phyloP scores from a whole-genome alignment of 2,329 filamentous ascomycete species.

The Beauveria brongniartii region DNA sequence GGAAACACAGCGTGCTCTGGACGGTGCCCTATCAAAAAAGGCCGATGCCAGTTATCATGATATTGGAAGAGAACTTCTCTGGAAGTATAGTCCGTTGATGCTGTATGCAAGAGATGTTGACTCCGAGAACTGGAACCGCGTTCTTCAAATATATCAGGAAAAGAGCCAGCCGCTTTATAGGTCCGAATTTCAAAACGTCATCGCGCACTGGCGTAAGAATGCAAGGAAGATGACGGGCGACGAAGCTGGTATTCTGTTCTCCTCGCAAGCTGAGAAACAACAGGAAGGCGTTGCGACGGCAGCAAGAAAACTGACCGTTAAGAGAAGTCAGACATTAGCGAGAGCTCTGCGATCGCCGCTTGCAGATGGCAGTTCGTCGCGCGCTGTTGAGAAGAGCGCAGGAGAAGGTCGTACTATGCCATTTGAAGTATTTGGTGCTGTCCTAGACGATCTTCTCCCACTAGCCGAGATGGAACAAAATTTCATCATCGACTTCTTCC shows the following conservation, averaged over 20 bases:
- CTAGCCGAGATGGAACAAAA: slow-evolving; percentile 92
- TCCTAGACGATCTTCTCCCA: slow-evolving; percentile 73
- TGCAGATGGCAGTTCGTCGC: slow-evolving; percentile 47
- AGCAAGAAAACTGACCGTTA: slow-evolving; percentile 86
- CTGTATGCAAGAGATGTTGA: slow-evolving; percentile 85
- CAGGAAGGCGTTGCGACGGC: slow-evolving; percentile 67
- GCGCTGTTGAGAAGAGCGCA: slow-evolving; percentile 47
- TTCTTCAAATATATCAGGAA: slow-evolving; percentile 74
- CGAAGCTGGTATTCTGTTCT: slow-evolving; percentile 81
- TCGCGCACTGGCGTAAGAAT: slow-evolving; percentile 71
- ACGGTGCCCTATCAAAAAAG: slow-evolving; percentile 54
- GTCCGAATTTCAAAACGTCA: slow-evolving; percentile 70
- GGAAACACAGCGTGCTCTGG: slow-evolving; percentile 58
- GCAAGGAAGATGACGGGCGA: slow-evolving; percentile 68
- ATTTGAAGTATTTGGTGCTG: slow-evolving; percentile 72
- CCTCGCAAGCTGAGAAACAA: slow-evolving; percentile 74
- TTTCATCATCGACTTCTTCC: slow-evolving; percentile 95
- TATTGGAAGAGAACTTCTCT: slow-evolving; percentile 63
- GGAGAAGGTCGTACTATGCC: slow-evolving; percentile 61
- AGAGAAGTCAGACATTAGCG: slow-evolving; percentile 81
- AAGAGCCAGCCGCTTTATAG: slow-evolving; percentile 71
- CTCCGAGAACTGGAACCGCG: slow-evolving; percentile 67
- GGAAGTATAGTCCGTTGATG: slow-evolving; percentile 81
- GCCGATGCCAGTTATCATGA: slow-evolving; percentile 66
- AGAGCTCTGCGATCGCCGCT: slow-evolving; percentile 62